Evolutionary conservation across 2,329 filamentous ascomycete species (phyloP), one percentile per base, ranked within the genome.

Genomic region (Fusarium sarcochroum): DNA sequence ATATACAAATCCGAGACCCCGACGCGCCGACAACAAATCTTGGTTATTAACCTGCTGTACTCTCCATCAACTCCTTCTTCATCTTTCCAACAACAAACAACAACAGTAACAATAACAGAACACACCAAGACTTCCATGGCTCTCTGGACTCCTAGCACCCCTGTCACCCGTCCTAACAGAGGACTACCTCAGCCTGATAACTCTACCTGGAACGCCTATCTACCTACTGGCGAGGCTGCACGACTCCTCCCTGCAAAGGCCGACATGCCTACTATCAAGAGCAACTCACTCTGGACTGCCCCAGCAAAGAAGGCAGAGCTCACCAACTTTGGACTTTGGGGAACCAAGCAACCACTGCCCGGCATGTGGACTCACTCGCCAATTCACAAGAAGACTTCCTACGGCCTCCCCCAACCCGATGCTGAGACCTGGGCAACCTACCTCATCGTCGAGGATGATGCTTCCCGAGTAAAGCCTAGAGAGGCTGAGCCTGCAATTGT

Each of bases 121-220:
- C 21, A 23, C 20, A 14, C 11, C 15, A 59, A 55, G 48, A 49
- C 55, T 68, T 52, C 69, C 38, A 74, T 74, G 72, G 71, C 72
- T 73, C 56, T 75, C 55, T 74, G 72, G 72, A 64, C 68, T 65
- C 72, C 65, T 21, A 62, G 51, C 58, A 51, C 68, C 60, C 66
- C 61, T 37, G 25, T 64, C 61, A 48, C 63, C 38, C 68, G 55
- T 63, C 69, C 71, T 46, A 58, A 67, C 49, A 69, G 66, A 25
- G 78, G 78, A 50, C 73, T 80, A 9, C 74, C 77, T 21, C 79
- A 84, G 66, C 80, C 80, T 17, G 79, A 80, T 57, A 69, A 73
- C 35, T 62, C 69, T 18, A 75, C 69, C n/a, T 83, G 80, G 81
- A 73, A 75, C 38, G 64, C 64, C 38, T 81, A 82, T 55, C 69